Conservation (phyloP, 2,329 filamentous ascomycete species). For the Triangularia setosa region DNA sequence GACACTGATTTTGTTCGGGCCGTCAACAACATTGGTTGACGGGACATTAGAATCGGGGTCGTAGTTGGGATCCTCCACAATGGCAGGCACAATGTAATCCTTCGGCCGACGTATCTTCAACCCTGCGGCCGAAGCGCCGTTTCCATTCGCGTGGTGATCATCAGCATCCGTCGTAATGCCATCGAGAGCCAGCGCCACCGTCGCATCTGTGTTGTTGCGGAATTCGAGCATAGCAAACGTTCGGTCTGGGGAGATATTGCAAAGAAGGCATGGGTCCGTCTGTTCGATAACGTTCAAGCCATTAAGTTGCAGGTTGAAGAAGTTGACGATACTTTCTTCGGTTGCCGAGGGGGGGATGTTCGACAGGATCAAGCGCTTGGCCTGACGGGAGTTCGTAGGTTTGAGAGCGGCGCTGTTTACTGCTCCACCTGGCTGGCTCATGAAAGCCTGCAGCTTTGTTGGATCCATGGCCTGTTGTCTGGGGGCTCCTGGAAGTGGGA, state of each 20-base stretch:
- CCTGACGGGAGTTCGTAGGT: constrained; percentile 87
- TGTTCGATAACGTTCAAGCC: constrained; percentile 88
- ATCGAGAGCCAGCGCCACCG: constrained; percentile 83
- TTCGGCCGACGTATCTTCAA: constrained; percentile 83
- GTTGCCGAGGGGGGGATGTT: constrained; percentile 72
- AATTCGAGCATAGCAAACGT: constrained; percentile 89
- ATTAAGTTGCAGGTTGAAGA: constrained; percentile 96
- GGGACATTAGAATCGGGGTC: constrained; percentile 65
- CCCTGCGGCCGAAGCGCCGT: constrained; percentile 51
- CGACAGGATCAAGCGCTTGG: constrained; percentile 84
- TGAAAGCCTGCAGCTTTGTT: constrained; percentile 88
- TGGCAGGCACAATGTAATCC: constrained; percentile 90
- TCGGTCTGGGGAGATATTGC: constrained; percentile 74
- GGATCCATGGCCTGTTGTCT: constrained; percentile 95
- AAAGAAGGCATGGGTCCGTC: constrained; percentile 78
- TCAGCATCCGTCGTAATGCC: constrained; percentile 82
- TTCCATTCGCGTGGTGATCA: constrained; percentile 51
- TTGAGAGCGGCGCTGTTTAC: constrained; percentile 76
- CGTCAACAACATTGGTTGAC: constrained; percentile 80
- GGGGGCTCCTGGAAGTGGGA: constrained; percentile 91
- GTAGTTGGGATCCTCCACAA: constrained; percentile 67
- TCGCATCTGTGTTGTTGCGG: constrained; percentile 80
- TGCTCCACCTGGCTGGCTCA: constrained; percentile 77
- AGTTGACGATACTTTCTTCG: constrained; percentile 72
- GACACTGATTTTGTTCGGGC: constrained; percentile 91